Conservation (phyloP, 1,284 basidiomycete species). For the Cutaneotrichosporon cyanovorans region DNA sequence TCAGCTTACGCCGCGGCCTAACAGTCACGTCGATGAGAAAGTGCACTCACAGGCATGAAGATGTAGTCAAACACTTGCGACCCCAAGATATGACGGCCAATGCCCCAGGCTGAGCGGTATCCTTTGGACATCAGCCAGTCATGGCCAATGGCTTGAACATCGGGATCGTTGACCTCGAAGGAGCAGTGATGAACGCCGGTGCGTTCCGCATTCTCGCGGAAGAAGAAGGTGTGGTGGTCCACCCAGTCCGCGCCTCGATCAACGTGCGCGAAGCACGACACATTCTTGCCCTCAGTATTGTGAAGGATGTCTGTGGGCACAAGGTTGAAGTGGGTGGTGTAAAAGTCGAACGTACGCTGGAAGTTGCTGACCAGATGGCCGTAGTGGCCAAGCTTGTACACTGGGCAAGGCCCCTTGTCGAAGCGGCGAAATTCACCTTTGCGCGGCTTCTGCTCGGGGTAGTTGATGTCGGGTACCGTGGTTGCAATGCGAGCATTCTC, state of each 20-base stretch:
- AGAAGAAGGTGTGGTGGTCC: slow-evolving; percentile 27
- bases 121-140: slow-evolving; percentile 20
- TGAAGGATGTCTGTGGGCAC: slow-evolving; percentile 21
- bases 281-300: slow-evolving; percentile 8
- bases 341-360: slow-evolving; percentile 17
- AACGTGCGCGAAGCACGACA: slow-evolving; percentile 19
- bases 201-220: slow-evolving; percentile 8
- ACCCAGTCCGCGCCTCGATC: slow-evolving; percentile 23
- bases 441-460: slow-evolving; percentile 6
- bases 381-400: slow-evolving; percentile 24
- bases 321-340: slow-evolving; percentile 20
- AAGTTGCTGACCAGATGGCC: slow-evolving; percentile 17
- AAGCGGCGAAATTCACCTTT: slow-evolving; percentile 13
- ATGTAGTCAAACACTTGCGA: slow-evolving; percentile 28
- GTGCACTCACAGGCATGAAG: slow-evolving; percentile 10
- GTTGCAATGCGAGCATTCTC: too few species aligned
- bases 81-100: slow-evolving; percentile 24
- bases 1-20: too few species aligned
- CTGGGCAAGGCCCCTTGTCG: slow-evolving; percentile 13
- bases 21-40: too few species aligned
- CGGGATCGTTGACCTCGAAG: slow-evolving; percentile 21
- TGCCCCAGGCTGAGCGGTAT: slow-evolving; percentile 20
- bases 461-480: slow-evolving; percentile 1
- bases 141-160: slow-evolving; percentile 19
- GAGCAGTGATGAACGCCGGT: slow-evolving; percentile 19